Evolutionary conservation across 2,329 filamentous ascomycete genomes (phyloP).

Genomic region (Microsporum audouinii): DNA sequence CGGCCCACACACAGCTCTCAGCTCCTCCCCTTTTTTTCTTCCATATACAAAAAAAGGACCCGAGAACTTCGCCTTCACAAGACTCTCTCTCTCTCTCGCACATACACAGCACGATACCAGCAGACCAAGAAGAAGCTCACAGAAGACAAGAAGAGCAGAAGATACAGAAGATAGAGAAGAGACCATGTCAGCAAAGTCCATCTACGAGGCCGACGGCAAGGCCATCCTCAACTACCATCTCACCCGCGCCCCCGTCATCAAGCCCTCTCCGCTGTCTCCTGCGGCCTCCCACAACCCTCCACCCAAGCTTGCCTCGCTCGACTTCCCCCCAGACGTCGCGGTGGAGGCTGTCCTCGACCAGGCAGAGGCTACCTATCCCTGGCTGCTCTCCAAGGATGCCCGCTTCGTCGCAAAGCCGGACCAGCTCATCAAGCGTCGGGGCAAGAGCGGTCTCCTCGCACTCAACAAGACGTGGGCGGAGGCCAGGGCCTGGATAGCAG

Average conservation of each 20-base stretch:
- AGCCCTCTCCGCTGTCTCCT: conserved; percentile 82
- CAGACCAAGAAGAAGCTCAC: too few species aligned
- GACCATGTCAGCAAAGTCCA: conserved; percentile 85
- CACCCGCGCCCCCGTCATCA: conserved; percentile 92
- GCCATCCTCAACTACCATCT: conserved; percentile 99
- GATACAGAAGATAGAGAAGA: too few species aligned
- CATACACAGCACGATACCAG: too few species aligned
- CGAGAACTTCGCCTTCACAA: too few species aligned
- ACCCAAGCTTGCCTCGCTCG: conserved; percentile 76
- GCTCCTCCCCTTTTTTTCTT: too few species aligned
- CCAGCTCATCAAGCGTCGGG: conserved; percentile 98
- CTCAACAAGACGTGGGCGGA: conserved; percentile 97
- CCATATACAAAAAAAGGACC: too few species aligned
- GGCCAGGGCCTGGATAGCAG: conserved; percentile 85
- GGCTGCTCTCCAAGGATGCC: conserved; percentile 69
- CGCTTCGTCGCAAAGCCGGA: conserved; percentile 99
- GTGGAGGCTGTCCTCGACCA: conserved; percentile 79
- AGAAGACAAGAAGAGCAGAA: too few species aligned
- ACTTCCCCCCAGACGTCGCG: conserved; percentile 82
- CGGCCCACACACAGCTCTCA: too few species aligned
- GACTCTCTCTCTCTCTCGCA: too few species aligned
- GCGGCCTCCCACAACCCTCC: conserved; percentile 84
- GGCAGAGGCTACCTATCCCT: conserved; percentile 93
- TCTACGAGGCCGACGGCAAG: conserved; percentile 99
- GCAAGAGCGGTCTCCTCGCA: conserved; percentile 92